Base-by-base conservation (phyloP, 352 stramenopile species). In the Phytophthora constricta region DNA sequence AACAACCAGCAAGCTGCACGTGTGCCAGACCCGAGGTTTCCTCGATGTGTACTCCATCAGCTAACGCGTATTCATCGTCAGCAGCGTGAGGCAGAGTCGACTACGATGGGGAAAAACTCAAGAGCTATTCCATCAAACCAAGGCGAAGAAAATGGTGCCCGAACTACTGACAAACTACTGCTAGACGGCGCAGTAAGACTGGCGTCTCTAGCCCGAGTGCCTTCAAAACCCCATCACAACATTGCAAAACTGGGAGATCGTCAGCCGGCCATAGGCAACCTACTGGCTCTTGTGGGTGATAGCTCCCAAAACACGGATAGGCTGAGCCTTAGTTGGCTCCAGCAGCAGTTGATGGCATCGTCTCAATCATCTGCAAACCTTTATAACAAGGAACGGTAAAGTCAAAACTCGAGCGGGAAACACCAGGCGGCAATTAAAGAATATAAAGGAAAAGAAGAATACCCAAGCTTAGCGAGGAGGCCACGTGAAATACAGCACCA, bases 201-300 rank as follows among this genome's bases (percentile, higher is more conserved):
- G 25, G 22, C 54, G 1, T 27, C 48, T 63, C 25, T 22, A 54
- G 17, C 49, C 10, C 42, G n/a, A 9, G n/a, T 20, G 20, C 50
- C 47, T 37, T 51, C 66, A 42, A 59, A 9, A 14, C 23, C 58
- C 0, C 62, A 65, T 16, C 56, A 71, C 25, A 68, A 70, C 10
- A 56, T 86, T 17, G 71, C 60, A 33, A 58, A 59, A 19, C 25
- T 70, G n/a, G 72, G 72, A 23, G 33, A 79, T 9, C 52, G 61
- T 13, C 76, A 84, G 14, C 70, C 79, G 37, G 48, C 63, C 0
- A 53, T 85, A 16, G 70, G 64, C 10, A 80, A 79, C 34, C 8
- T 85, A 22, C 55, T 87, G 31, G 48, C 52, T 26, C 25, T 71
- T 9, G 43, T 75, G 39, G 62, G 67, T 3, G 56, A 68, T 47